Evolutionary conservation across 2,329 filamentous ascomycete species (phyloP).

Genomic region (Pyrenochaeta sp.): DNA sequence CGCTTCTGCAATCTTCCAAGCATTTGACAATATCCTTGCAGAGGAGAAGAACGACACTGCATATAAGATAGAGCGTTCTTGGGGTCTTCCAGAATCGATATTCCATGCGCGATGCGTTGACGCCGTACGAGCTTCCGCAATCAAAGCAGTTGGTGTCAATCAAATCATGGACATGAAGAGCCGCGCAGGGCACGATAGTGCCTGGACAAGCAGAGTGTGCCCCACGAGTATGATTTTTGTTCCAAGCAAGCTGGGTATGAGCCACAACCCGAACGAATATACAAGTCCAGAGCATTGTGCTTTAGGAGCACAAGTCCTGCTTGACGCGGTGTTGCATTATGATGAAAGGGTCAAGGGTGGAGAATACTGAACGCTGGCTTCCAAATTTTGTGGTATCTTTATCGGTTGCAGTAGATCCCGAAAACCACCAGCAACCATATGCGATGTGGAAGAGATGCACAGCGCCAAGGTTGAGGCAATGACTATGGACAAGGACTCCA

Average conservation of each 20-base stretch:
- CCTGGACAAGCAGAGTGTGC: constrained; percentile 35
- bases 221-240: constrained; percentile 55
- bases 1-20: constrained; percentile 22
- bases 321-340: constrained; percentile 45
- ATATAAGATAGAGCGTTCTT: constrained; percentile 30
- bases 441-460: too few relatives aligned
- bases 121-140: constrained; percentile 26
- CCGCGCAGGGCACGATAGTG: constrained; percentile 35
- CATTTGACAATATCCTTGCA: constrained; percentile 27
- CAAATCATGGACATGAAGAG: constrained; percentile 39
- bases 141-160: constrained; percentile 19
- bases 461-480: too few relatives aligned
- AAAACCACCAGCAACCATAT: too few relatives aligned
- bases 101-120: constrained; percentile 32
- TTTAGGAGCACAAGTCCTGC: constrained; percentile 55
- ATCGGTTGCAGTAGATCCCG: too few relatives aligned
- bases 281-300: constrained; percentile 53
- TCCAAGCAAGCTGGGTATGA: constrained; percentile 53
- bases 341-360: constrained; percentile 25
- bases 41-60: constrained; percentile 31
- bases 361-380: constrained; percentile 18
- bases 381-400: too few relatives aligned
- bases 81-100: constrained; percentile 35
- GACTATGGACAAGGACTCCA: too few relatives aligned
- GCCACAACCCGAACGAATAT: constrained; percentile 55